phyloP scores from a whole-genome alignment of 2,329 filamentous ascomycete species.

The Fusarium illudens region DNA sequence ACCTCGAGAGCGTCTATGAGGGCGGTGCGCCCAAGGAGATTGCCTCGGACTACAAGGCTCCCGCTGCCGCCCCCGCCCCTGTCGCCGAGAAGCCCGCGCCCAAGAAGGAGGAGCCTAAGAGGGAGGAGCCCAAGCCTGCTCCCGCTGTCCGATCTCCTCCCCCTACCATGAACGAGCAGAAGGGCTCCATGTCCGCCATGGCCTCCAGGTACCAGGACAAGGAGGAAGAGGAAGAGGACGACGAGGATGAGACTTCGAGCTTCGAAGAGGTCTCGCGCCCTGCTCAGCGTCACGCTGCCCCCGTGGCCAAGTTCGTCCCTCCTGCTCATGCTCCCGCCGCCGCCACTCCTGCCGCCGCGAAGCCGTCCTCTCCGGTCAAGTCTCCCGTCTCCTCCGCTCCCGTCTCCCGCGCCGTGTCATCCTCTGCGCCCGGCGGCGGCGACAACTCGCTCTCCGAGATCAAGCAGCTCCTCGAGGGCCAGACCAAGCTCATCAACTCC shows the following conservation, averaged over 20 bases:
- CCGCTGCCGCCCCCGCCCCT: constrained; percentile 55
- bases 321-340: constrained; percentile 41
- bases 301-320: constrained; percentile 54
- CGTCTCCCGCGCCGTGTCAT: constrained; percentile 39
- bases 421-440: constrained; percentile 53
- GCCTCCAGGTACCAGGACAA: constrained; percentile 87
- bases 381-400: constrained; percentile 44
- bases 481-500: constrained; percentile 79
- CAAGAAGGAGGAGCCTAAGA: constrained; percentile 57
- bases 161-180: constrained; percentile 82
- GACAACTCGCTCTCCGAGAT: constrained; percentile 78
- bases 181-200: constrained; percentile 84
- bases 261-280: constrained; percentile 89
- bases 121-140: constrained; percentile 63
- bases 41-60: constrained; percentile 71
- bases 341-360: constrained; percentile 38
- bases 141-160: constrained; percentile 58
- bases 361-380: constrained; percentile 48
- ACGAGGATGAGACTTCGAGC: constrained; percentile 75
- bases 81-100: constrained; percentile 50
- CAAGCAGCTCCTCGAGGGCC: constrained; percentile 77
- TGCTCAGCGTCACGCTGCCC: constrained; percentile 64
- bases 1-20: constrained; percentile 90
- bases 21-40: constrained; percentile 83
- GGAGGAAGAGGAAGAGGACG: constrained; percentile 67